Evolutionary conservation across 2,329 filamentous ascomycete genomes (phyloP).

Genomic region (Scolecobasidium constrictum): DNA sequence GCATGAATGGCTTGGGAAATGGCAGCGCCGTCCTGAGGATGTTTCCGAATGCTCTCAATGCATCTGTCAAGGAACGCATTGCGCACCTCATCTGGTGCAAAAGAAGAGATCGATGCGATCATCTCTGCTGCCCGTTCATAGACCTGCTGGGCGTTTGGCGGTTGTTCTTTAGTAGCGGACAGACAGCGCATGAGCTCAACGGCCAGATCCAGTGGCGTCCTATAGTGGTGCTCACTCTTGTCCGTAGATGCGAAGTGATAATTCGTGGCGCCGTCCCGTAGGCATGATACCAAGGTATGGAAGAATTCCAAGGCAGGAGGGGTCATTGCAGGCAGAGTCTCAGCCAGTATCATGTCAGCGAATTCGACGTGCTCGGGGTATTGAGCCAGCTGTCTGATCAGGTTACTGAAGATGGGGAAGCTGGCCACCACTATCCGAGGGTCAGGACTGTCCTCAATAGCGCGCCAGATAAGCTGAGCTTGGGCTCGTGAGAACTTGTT

Average conservation of each 20-base stretch:
- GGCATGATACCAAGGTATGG: not conserved
- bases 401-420: constrained; percentile 50
- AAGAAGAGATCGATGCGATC: not conserved
- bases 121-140: not conserved
- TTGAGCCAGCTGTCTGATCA: constrained; percentile 35
- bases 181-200: constrained; percentile 3
- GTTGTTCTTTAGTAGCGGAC: not conserved
- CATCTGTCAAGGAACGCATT: constrained; percentile 1
- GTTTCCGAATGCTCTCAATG: not conserved
- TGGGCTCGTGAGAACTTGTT: constrained; percentile 59
- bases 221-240: not conserved
- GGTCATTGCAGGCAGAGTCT: constrained; percentile 14
- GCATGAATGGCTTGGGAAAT: constrained; percentile 5
- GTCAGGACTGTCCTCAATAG: constrained; percentile 71
- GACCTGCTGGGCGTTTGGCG: not conserved
- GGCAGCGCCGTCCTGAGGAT: not conserved
- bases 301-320: constrained; percentile 4
- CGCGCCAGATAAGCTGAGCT: constrained; percentile 75
- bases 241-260: not conserved
- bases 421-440: constrained; percentile 75
- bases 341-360: constrained; percentile 54
- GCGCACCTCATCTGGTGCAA: not conserved
- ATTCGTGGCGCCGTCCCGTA: not conserved
- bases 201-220: constrained; percentile 5
- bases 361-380: constrained; percentile 50